Evolutionary conservation across 257 asterid species (phyloP).

Genomic region (Jaltomata sinuosa): DNA sequence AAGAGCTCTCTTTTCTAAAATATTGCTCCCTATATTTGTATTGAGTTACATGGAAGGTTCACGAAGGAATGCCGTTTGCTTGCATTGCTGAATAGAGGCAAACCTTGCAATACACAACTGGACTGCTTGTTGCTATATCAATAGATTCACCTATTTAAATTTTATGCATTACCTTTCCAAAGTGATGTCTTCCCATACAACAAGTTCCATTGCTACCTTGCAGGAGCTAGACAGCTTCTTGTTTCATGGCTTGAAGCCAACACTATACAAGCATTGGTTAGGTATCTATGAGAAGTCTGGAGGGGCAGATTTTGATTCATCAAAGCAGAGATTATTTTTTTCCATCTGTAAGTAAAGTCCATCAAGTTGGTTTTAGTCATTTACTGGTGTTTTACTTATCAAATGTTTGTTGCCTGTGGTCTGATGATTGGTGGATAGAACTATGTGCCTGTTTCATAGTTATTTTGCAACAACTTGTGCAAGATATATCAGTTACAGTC

Average conservation of each 20-base stretch:
- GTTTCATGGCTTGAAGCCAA: constrained; percentile 48
- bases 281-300: constrained; percentile 49
- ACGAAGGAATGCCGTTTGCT: neutral
- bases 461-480: neutral
- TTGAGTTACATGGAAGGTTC: neutral
- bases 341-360: constrained; percentile 57
- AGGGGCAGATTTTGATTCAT: constrained; percentile 55
- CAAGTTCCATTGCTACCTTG: constrained; percentile 6
- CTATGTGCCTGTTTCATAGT: neutral
- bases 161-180: neutral
- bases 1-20: neutral
- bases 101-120: neutral
- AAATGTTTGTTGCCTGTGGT: neutral
- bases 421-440: neutral
- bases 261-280: constrained; percentile 70
- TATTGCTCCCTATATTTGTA: neutral
- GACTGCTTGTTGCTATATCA: neutral
- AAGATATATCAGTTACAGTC: neutral
- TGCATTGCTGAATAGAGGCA: neutral
- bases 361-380: neutral
- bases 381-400: neutral
- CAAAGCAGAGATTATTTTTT: constrained; percentile 56
- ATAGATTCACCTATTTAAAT: neutral
- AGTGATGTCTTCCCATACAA: neutral
- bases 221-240: constrained; percentile 41